Percentiles rank a stretch among this genome's conserved stretches.
These are phyloP conservation scores for Coemansia sp. DNA, from an alignment of 192 early-diverging fungal genomes.

Conservation along the genomic window DNA sequence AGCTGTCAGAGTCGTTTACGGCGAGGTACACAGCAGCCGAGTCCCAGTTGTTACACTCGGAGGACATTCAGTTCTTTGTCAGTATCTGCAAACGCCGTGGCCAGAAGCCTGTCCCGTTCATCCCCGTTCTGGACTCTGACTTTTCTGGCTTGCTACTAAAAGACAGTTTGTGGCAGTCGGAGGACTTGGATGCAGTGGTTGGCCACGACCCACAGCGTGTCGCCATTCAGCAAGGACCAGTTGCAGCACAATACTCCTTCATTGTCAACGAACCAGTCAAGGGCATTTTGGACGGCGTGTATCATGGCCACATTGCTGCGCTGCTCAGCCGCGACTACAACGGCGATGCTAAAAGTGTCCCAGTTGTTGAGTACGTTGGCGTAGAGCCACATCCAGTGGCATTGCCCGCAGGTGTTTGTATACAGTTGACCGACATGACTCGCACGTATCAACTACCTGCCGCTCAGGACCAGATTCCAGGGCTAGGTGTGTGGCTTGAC, in stretches of 20 bases:
- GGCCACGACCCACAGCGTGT: conserved; percentile 81
- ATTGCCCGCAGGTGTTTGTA: background rate
- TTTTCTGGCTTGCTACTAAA: conserved; percentile 92
- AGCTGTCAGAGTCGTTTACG: conserved; percentile 34
- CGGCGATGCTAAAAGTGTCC: conserved; percentile 58
- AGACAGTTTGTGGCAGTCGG: conserved; percentile 87
- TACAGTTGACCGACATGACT: background rate
- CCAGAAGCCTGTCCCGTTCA: conserved; percentile 89
- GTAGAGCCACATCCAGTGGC: background rate
- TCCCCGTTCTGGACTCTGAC: conserved; percentile 84
- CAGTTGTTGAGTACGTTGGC: conserved; percentile 71
- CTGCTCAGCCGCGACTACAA: conserved; percentile 73
- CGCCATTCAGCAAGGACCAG: conserved; percentile 84
- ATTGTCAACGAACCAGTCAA: conserved; percentile 81
- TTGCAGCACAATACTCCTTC: conserved; percentile 72
- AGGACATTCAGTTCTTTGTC: conserved; percentile 46
- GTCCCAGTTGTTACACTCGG: conserved; percentile 34
- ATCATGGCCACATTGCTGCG: conserved; percentile 71
- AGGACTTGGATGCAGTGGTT: conserved; percentile 79
- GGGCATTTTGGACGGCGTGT: conserved; percentile 81
- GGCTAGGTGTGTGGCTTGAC: conserved; percentile 58
- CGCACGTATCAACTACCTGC: conserved; percentile 1
- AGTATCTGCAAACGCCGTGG: conserved; percentile 43
- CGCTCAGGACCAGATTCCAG: conserved; percentile 5
- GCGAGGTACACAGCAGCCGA: conserved; percentile 6